A percentile compares a stretch with the other conserved stretches of the same genome.
Conservation (phyloP, 306 rosid species). For the Elaeagnus macrophylla region DNA sequence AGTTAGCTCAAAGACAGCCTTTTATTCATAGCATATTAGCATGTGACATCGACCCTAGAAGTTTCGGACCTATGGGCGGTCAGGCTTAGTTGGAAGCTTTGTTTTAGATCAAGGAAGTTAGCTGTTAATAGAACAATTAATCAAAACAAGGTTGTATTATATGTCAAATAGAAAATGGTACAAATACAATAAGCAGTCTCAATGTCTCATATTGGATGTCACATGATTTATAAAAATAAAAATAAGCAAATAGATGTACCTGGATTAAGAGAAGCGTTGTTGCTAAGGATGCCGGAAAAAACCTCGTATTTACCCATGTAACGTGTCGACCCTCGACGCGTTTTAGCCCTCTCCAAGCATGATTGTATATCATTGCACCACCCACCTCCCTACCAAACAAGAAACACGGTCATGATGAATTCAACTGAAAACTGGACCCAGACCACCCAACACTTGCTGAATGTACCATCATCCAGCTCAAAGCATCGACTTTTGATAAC, state of each 20-base stretch:
- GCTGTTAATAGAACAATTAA: too few relatives aligned
- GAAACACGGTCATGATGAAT: slow-evolving; percentile 1
- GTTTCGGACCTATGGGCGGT: too few relatives aligned
- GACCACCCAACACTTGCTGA: slow-evolving; percentile 21
- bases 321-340: slow-evolving; percentile 72
- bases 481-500: background rate
- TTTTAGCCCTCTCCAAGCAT: slow-evolving; percentile 68
- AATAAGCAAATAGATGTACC: slow-evolving; percentile 30
- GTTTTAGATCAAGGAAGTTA: too few relatives aligned
- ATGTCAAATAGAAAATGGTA: too few relatives aligned
- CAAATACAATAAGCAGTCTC: too few relatives aligned
- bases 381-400: slow-evolving; percentile 66
- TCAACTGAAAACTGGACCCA: slow-evolving; percentile 9
- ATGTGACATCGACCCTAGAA: too few relatives aligned
- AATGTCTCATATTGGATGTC: too few relatives aligned
- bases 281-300: slow-evolving; percentile 71
- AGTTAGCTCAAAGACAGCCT: too few relatives aligned
- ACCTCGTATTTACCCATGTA: slow-evolving; percentile 55
- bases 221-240: too few relatives aligned
- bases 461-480: background rate
- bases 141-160: too few relatives aligned
- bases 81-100: too few relatives aligned
- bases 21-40: too few relatives aligned
- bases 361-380: slow-evolving; percentile 81
- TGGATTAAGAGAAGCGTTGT: slow-evolving; percentile 74